Evolutionary conservation across 2,329 filamentous ascomycete species (phyloP).

Genomic region (Dactylonectria estremocensis): DNA sequence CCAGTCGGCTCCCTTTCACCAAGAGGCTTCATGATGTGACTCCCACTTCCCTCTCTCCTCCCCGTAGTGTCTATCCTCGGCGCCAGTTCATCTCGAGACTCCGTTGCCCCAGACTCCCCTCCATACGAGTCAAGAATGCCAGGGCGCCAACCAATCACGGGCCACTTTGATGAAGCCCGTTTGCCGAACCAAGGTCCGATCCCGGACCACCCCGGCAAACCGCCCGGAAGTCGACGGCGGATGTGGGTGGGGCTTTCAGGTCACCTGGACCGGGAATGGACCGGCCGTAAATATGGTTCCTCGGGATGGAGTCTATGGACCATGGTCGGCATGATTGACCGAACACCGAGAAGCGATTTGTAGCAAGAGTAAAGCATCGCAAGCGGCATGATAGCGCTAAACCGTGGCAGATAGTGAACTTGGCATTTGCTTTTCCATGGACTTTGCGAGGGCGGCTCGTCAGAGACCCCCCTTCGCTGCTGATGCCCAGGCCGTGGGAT

Average conservation of each 20-base stretch:
- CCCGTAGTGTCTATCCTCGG: slow-evolving; percentile 13
- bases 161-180: neutral
- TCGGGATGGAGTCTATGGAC: no score
- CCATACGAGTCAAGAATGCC: slow-evolving; percentile 13
- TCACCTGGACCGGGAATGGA: slow-evolving; percentile 24
- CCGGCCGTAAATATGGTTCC: slow-evolving; percentile 1
- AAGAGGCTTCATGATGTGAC: slow-evolving; percentile 9
- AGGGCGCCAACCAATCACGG: neutral
- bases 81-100: neutral
- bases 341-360: neutral
- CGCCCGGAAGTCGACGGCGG: slow-evolving; percentile 14
- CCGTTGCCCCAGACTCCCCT: slow-evolving; percentile 12
- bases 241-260: neutral
- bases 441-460: neutral
- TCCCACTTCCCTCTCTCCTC: neutral
- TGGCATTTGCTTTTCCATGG: neutral
- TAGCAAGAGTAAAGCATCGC: neutral
- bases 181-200: slow-evolving; percentile 12
- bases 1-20: neutral
- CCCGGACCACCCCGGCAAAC: slow-evolving; percentile 11
- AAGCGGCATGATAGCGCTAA: neutral
- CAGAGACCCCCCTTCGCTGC: neutral
- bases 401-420: neutral
- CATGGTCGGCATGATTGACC: slow-evolving; percentile 20
- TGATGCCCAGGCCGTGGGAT: slow-evolving; percentile 15